Conservation (phyloP, 306 rosid genomes). For the Quercus glauca region DNA sequence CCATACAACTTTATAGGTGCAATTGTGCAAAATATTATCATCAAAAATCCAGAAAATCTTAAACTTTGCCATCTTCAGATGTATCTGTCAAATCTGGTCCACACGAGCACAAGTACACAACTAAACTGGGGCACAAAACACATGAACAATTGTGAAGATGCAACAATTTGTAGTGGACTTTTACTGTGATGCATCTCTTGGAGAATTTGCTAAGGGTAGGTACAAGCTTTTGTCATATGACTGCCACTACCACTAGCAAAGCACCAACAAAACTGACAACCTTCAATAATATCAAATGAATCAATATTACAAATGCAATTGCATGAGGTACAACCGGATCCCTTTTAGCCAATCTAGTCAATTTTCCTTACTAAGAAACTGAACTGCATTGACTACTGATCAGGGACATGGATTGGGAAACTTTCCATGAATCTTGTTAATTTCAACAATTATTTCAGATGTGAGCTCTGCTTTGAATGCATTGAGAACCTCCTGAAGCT, state of each 20-base stretch:
- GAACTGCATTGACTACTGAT: slow-evolving; percentile 7
- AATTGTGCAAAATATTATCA: not conserved
- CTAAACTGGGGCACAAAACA: not conserved
- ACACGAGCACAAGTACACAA: not conserved
- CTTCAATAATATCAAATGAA: not conserved
- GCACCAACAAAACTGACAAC: not conserved
- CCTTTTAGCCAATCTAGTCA: not conserved
- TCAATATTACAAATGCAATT: not conserved
- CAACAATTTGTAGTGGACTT: not conserved
- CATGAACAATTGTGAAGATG: not conserved
- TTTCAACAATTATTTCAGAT: slow-evolving; percentile 47
- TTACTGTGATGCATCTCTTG: not conserved
- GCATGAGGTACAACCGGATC: not conserved
- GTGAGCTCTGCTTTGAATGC: slow-evolving; percentile 64
- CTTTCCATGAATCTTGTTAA: slow-evolving; percentile 64
- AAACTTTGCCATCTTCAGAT: not conserved
- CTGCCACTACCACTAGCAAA: not conserved
- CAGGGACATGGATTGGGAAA: slow-evolving; percentile 87
- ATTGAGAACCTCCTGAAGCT: slow-evolving; percentile 59
- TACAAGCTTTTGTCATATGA: not conserved
- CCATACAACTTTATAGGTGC: not conserved
- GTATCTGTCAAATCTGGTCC: not conserved
- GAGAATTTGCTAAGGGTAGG: not conserved
- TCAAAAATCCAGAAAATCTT: not conserved
- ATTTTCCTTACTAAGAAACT: not conserved